phyloP scores from a whole-genome alignment of 345 rosid genomes.

The Moricandia arvensis region DNA sequence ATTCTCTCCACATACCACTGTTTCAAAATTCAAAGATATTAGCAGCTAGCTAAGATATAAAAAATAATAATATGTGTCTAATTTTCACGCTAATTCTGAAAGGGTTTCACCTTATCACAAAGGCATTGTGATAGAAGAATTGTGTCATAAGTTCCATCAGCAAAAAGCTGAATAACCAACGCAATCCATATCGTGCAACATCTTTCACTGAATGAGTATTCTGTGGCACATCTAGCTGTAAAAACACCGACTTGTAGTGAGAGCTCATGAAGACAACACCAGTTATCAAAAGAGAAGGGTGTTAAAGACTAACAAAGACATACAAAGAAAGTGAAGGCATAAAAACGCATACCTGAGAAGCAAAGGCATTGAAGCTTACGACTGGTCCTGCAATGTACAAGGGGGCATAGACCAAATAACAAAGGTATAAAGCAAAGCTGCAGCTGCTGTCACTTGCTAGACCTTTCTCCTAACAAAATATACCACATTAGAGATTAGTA shows the following conservation, averaged over 20 bases:
- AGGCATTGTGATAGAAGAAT: constrained; percentile 79
- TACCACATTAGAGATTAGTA: constrained; percentile 24
- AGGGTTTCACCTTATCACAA: constrained; percentile 68
- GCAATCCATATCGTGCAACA: constrained; percentile 59
- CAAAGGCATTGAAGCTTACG: constrained; percentile 86
- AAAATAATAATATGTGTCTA: background rate
- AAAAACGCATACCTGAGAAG: constrained; percentile 66
- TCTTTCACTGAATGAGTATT: constrained; percentile 56
- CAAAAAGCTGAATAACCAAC: constrained; percentile 72
- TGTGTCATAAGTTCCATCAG: constrained; percentile 85
- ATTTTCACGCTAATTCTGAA: background rate
- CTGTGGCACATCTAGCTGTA: constrained; percentile 71
- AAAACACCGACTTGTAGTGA: constrained; percentile 8
- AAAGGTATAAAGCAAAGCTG: constrained; percentile 58
- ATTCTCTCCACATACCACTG: constrained; percentile 81
- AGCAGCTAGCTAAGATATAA: background rate
- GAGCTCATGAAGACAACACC: background rate
- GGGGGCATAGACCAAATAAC: constrained; percentile 87
- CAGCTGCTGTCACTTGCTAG: constrained; percentile 38
- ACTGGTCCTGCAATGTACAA: constrained; percentile 92
- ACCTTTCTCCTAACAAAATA: constrained; percentile 59
- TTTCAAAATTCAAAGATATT: constrained; percentile 16
- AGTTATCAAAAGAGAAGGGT: background rate
- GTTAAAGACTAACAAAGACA: background rate
- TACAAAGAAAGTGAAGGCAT: constrained; percentile 2